Evolutionary conservation across 768 basidiomycete species (phyloP), one percentile per base, ranked within the genome.

Genomic region (Clitopilus passeckerianus): DNA sequence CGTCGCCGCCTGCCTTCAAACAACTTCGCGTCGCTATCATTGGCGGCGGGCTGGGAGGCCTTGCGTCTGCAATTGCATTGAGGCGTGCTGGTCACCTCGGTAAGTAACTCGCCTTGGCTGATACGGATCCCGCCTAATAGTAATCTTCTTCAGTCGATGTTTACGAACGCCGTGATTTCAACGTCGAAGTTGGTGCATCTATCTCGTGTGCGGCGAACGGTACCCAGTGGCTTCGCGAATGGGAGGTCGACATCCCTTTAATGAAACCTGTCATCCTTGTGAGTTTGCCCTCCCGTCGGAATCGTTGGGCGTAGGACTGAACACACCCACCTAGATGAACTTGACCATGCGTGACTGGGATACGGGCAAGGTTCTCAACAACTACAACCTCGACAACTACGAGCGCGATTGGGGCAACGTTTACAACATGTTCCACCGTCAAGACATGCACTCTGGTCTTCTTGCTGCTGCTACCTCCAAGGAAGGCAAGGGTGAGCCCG

Each of bases 341-440:
- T 65, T 73, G 20, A 66, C 67, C 34, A 73, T 73, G 72, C 66
- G 72, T 14, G 72, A 73, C 52, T 73, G 72, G 72, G 68, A 71
- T 56, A 71, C 71, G 20, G 72, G 72, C 15, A 63, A 64, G 34
- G 64, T 73, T 23, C 67, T 67, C 41, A 70, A 70, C 35, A 61
- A 69, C 44, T 73, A 72, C 58, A 67, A 71, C 56, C 63, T 73
- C 30, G 62, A 67, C 15, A 58, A 66, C 34, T 73, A 73, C 50
- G 70, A 71, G 56, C 57, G 67, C 57, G 67, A 71, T 43, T 71
- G 70, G 70, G 67, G 70, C 10, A 65, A 69, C 43, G 67, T 67
- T 12, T 69, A 71, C 60, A 66, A 68, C 57, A 72, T 72, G 71
- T 65, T 72, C 54, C 70, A 72, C 57, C 65, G 71, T n/a, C 67